These are phyloP conservation scores for Dalbergia cochinchinensis DNA, from an alignment of 306 rosid species.

Conservation along the genomic window DNA sequence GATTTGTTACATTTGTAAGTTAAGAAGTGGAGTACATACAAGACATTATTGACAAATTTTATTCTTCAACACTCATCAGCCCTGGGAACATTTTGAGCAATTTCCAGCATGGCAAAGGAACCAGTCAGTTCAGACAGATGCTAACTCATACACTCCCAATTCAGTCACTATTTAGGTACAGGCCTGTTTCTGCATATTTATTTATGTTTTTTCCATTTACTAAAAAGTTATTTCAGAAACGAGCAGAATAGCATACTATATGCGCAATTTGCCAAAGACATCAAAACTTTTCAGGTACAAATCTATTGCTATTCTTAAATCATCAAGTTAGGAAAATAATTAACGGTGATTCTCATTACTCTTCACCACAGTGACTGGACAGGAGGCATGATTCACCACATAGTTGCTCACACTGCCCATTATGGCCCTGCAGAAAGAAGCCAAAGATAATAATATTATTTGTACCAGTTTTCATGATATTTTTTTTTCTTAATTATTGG, in stretches of 20 bases:
- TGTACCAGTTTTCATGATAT: too few relatives aligned
- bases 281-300: not conserved
- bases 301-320: conserved; percentile 12
- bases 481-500: too few relatives aligned
- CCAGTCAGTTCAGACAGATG: not conserved
- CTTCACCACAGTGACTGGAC: conserved; percentile 90
- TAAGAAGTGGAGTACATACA: too few relatives aligned
- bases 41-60: not conserved
- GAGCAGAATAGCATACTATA: not conserved
- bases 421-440: conserved; percentile 59
- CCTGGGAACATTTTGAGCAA: not conserved
- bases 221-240: not conserved
- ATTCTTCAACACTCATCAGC: not conserved
- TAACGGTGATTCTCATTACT: not conserved
- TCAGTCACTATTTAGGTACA: too few relatives aligned
- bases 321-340: conserved; percentile 16
- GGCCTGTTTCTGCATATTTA: too few relatives aligned
- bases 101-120: not conserved
- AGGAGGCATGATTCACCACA: conserved; percentile 72
- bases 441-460: not conserved
- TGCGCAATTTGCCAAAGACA: not conserved
- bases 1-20: too few relatives aligned
- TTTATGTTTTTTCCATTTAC: too few relatives aligned
- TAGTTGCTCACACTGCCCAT: conserved; percentile 92
- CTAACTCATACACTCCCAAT: not conserved